Evolutionary conservation across 202 grass and related monocot species (phyloP), one percentile per base, ranked within the genome.

Genomic region (Miscanthus sacchariflorus): DNA sequence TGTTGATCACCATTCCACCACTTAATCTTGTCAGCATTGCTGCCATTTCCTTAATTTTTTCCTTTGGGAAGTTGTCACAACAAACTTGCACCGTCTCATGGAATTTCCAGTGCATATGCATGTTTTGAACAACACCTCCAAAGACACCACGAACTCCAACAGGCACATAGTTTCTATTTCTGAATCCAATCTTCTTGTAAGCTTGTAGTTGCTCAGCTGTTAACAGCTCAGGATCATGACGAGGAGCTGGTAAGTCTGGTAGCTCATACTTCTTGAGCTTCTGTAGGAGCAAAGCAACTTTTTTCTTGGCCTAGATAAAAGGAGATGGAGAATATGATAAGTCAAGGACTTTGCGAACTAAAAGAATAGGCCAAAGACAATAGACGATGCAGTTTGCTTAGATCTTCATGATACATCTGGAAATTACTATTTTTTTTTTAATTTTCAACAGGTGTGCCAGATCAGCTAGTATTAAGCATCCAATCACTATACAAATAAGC

Each of bases 81-180:
- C 91, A 99, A 85, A 99, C 94, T 86, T 99, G 96, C 38, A 99
- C 96, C 0, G 96, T 99, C 86, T 99, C 96, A 74, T 99, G 96
- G 86, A 99, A 99, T 87, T 99, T 99, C 96, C 97, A 99, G 12
- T 99, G 97, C 80, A 99, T 91, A 91, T 99, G 97, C 97, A 99
- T 99, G 84, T 99, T 99, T 82, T 99, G 97, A 77, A 99, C 97
- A 86, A 96, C 97, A 83, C 97, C 97, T 91, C 97, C 93, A 93
- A 99, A 99, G 78, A 99, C 97, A 50, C 97, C 97, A 89, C 94
- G 92, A 72, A 99, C 94, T 90, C 97, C 97, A 88, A 99, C 97
- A 52, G 92, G 94, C 17, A 93, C 89, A 69, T 99, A 96, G 79
- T 99, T 99, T 88, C 90, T 94, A 48, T 99, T 99, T 88, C 94